These are phyloP conservation scores for Oryza officinalis DNA, from an alignment of 176 grass and related monocot species.

Conservation along the genomic window DNA sequence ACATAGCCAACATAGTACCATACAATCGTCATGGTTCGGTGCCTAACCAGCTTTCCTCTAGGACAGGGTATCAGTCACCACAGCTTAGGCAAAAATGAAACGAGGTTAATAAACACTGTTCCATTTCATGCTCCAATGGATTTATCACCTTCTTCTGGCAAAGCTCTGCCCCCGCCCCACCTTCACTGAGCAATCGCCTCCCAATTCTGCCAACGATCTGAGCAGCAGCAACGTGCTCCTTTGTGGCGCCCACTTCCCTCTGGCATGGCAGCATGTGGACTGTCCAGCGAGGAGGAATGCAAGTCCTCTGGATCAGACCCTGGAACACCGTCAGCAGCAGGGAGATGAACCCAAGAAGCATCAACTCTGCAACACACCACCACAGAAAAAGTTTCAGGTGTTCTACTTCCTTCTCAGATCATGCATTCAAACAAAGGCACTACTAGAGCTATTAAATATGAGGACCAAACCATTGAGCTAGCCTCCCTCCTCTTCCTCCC, in stretches of 20 bases:
- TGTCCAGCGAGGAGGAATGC: slow-evolving; percentile 65
- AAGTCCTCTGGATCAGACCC: slow-evolving; percentile 63
- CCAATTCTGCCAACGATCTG: slow-evolving; percentile 43
- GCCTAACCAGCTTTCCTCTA: slow-evolving; percentile 11
- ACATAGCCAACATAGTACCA: too few relatives aligned
- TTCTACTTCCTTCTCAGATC: too few relatives aligned
- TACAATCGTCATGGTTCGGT: not conserved
- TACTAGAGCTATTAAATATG: too few relatives aligned
- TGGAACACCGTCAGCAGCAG: slow-evolving; percentile 88
- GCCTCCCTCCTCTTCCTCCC: too few relatives aligned
- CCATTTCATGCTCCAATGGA: not conserved
- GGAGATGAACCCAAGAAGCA: slow-evolving; percentile 96
- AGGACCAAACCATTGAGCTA: too few relatives aligned
- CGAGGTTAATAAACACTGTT: not conserved
- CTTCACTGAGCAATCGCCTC: slow-evolving; percentile 57
- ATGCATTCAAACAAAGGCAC: too few relatives aligned
- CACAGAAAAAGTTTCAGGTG: slow-evolving; percentile 19
- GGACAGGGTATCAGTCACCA: not conserved
- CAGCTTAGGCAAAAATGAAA: not conserved
- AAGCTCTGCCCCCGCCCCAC: slow-evolving; percentile 14
- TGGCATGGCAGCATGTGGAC: slow-evolving; percentile 78
- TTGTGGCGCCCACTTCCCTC: not conserved
- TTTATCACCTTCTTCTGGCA: slow-evolving; percentile 58
- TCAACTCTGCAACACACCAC: slow-evolving; percentile 66
- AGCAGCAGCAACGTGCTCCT: slow-evolving; percentile 34